Conservation (phyloP, 2,329 filamentous ascomycete genomes). For the Aspergillus viridinutans region DNA sequence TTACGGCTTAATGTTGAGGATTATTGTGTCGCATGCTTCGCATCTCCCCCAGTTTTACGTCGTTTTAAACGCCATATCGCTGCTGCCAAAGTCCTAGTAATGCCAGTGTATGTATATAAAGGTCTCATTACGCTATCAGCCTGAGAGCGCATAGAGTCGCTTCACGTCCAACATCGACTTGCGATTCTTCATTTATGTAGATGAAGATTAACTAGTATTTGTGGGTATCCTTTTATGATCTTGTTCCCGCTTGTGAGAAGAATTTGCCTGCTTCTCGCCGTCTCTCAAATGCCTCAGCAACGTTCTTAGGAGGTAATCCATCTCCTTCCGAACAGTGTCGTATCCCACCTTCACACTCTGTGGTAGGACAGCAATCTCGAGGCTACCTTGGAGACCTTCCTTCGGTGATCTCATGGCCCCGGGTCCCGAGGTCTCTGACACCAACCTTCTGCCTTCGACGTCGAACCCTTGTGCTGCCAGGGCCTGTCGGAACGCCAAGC, state of each 20-base stretch:
- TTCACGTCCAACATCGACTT: background rate
- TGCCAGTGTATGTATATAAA: background rate
- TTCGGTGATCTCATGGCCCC: background rate
- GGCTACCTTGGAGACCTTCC: constrained; percentile 32
- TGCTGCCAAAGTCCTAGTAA: background rate
- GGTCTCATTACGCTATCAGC: no score
- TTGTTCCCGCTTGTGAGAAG: background rate
- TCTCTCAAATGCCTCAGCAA: constrained; percentile 7
- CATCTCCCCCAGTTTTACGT: background rate
- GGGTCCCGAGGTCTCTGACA: constrained; percentile 1
- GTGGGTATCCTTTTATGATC: background rate
- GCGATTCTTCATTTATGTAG: background rate
- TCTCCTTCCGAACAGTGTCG: constrained; percentile 13
- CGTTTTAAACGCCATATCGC: no score
- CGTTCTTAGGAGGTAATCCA: constrained; percentile 10
- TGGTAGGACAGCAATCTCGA: constrained; percentile 26
- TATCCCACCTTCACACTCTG: constrained; percentile 10
- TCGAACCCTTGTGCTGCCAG: constrained; percentile 46
- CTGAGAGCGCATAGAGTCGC: background rate
- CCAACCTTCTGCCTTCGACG: constrained; percentile 23
- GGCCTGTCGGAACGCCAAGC: constrained; percentile 43
- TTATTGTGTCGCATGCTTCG: background rate
- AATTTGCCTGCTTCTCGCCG: background rate
- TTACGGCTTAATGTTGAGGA: background rate
- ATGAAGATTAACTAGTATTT: background rate